phyloP scores from a whole-genome alignment of 306 rosid genomes.

The Quercus robur region DNA sequence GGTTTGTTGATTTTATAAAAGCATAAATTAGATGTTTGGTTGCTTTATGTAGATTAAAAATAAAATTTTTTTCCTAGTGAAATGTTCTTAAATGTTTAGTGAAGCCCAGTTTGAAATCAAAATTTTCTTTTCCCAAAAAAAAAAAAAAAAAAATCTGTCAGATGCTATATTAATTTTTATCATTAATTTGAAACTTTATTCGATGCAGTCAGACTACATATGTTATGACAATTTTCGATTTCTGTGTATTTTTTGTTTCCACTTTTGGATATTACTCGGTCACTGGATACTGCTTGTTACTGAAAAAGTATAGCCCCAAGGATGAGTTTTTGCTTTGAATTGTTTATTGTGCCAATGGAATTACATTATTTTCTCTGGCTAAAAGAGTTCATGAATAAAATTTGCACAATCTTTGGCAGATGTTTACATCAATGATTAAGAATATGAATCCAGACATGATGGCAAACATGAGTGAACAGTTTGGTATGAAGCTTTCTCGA shows the following conservation, averaged over 20 bases:
- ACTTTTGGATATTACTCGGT: background rate
- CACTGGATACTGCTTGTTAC: background rate
- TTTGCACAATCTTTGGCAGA: slow-evolving; percentile 42
- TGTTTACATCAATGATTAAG: slow-evolving; percentile 87
- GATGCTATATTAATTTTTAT: too few relatives aligned
- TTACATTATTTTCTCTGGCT: background rate
- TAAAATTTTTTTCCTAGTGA: background rate
- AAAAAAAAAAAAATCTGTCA: too few relatives aligned
- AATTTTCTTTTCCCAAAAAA: too few relatives aligned
- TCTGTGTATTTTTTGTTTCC: background rate
- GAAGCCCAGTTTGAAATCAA: too few relatives aligned
- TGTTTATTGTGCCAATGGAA: background rate
- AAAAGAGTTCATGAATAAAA: background rate
- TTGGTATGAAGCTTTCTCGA: slow-evolving; percentile 77
- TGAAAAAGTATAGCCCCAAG: background rate
- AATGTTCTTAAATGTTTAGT: too few relatives aligned
- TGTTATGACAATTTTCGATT: background rate
- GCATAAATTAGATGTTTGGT: background rate
- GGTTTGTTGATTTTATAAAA: slow-evolving; percentile 48
- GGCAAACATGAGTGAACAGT: slow-evolving; percentile 94
- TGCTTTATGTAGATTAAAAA: background rate
- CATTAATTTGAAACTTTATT: too few relatives aligned
- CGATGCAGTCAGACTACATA: background rate
- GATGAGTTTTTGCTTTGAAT: background rate
- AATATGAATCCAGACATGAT: slow-evolving; percentile 96